Percentiles rank a stretch among this genome's conserved stretches.
Conservation (phyloP, 2,329 filamentous ascomycete species). For the Talaromyces verruculosus region DNA sequence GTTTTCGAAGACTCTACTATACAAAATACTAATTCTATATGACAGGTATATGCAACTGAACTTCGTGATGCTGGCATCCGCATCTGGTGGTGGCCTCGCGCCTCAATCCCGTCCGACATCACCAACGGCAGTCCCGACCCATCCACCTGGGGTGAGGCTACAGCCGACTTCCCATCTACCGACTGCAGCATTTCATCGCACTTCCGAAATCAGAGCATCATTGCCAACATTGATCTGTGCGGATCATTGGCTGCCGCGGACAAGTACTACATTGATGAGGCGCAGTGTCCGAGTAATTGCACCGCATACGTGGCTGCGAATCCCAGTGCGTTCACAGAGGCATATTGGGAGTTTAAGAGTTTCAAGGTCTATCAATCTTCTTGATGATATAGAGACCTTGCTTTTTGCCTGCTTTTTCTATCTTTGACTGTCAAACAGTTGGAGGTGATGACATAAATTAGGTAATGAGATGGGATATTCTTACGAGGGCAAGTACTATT, state of each 20-base stretch:
- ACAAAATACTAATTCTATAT: neutral
- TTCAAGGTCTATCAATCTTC: slow-evolving; percentile 58
- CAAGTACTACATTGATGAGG: slow-evolving; percentile 35
- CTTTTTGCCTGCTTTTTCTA: neutral
- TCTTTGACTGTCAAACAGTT: neutral
- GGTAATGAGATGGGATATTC: slow-evolving; percentile 1
- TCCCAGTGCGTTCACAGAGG: slow-evolving; percentile 57
- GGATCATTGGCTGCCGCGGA: slow-evolving; percentile 52
- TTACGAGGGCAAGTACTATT: neutral
- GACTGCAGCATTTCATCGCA: slow-evolving; percentile 60
- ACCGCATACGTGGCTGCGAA: slow-evolving; percentile 59
- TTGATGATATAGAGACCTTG: neutral
- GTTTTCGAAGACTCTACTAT: neutral
- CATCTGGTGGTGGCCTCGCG: slow-evolving; percentile 60
- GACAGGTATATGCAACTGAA: slow-evolving; percentile 59
- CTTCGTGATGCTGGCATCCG: slow-evolving; percentile 62
- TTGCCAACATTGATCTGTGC: slow-evolving; percentile 66
- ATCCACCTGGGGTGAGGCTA: slow-evolving; percentile 60
- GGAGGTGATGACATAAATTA: neutral
- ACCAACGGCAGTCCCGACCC: slow-evolving; percentile 56
- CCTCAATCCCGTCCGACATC: slow-evolving; percentile 55
- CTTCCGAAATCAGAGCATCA: slow-evolving; percentile 65
- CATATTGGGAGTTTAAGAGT: slow-evolving; percentile 64
- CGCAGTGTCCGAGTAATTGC: slow-evolving; percentile 55
- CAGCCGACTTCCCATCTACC: slow-evolving; percentile 66